Base-by-base conservation (phyloP, 768 basidiomycete species). In the Postia placenta region DNA sequence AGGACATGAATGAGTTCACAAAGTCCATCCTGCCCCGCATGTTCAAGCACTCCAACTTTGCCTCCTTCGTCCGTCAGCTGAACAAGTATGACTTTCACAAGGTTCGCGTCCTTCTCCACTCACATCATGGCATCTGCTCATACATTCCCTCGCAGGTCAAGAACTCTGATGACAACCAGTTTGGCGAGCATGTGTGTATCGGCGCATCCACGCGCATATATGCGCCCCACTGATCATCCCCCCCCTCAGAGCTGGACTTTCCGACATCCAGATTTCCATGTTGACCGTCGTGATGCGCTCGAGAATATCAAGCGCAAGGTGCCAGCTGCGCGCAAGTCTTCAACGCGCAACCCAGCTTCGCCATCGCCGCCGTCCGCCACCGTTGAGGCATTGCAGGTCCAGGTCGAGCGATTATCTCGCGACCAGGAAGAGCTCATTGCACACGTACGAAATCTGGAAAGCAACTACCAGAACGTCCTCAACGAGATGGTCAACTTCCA, bases 1-100 rank as follows among this genome's bases (percentile, higher is more conserved):
- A 94, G 78, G 92, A 94, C 73, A 94, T 94, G 88, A 94, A 91
- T 68, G 91, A 92, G 59, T 95, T 95, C 69, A 93, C 92, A 30
- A 92, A 91, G 67, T 80, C 76, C 64, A 74, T 94, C 64, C 78
- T 95, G 6, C 92, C 92, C 5, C 84, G 87, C 30, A 83, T 92
- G 75, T 95, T 95, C 80, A 93, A 94, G 65, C 92, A 95, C 64
- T 91, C 87, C 5, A 95, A 95, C 62, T 95, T 95, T 65, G 92
- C 92, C 25, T 81, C 78, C 47, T 95, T 95, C 62, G 92, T 95
- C 4, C 79, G 92, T 9, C 92, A 95, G 66, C 74, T 95, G 27
- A 95, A 95, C 75, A 95, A 94, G 66, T 95, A 95, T 64, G 92
- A 94, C 68, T 95, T 95, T 57, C 92, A 94, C 75, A 95, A 95